Evolutionary conservation across 495 filamentous ascomycete genomes (phyloP), one percentile per base, ranked within the genome.

Genomic region (Clavariopsis aquatica): DNA sequence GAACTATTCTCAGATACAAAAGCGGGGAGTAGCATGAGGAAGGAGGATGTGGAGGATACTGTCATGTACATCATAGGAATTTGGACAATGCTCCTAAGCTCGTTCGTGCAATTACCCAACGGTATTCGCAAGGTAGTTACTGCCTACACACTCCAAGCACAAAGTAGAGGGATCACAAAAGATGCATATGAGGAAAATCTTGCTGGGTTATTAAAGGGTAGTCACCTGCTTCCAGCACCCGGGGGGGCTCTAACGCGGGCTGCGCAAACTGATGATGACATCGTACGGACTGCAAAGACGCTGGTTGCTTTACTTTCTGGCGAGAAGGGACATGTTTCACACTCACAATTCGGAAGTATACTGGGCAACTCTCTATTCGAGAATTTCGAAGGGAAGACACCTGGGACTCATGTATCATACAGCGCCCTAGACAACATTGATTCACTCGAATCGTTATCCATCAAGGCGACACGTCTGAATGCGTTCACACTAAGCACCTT

Each of bases 11-110:
- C 31, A 15, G 54, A 65, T 54, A 52, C 54, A 15, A 24, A 52
- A 23, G 19, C 54, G 6, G 55, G 49, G 9, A 54, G 62, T 19
- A 46, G 8, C 28, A 47, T 34, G 13, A 36, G 62, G 34, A 65
- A 46, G 23, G 62, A 65, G 20, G 45, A 59, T 46, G 56, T 65
- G 0, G 55, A 65, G 19, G 62, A 65, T 28, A 65, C 62, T 31
- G 47, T 65, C 13, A 20, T 65, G 45, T 60, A 65, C 24, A 65
- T 60, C 17, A 27, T 65, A 28, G 62, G 62, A 15, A 31, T 47
- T 1, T 65, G 62, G 62, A 45, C 47, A 1, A 65, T 65, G 62
- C 23, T 64, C 19, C 31, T 57, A 31, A 64, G 45, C 27, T 64
- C 52, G 4, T 64, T 64, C 31, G 52, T 58, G 19, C 24, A 38